Conservation (phyloP, 805 yeast genomes). For the Cyberlindnera japonica region DNA sequence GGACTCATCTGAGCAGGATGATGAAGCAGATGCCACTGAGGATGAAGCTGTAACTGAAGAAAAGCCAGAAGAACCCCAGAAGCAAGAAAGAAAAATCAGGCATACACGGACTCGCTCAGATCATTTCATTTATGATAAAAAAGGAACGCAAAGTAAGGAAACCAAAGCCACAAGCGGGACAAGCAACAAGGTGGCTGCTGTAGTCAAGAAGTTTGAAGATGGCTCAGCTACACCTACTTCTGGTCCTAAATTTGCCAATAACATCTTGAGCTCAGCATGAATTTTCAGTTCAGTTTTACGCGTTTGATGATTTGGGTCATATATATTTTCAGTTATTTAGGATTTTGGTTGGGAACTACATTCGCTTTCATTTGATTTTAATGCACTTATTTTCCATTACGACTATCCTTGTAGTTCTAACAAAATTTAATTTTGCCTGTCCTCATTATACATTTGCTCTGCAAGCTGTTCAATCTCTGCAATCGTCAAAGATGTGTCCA, state of each 20-base stretch:
- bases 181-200: conserved; percentile 3
- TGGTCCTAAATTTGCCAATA: conserved; percentile 27
- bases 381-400: neutral
- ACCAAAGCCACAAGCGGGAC: neutral
- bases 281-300: neutral
- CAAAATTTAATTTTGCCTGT: too few relatives aligned
- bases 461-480: conserved; percentile 58
- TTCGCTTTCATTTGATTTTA: neutral
- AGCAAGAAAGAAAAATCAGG: conserved; percentile 10
- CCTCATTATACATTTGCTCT: conserved; percentile 39
- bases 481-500: conserved; percentile 42
- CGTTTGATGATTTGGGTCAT: too few relatives aligned
- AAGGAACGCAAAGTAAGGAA: neutral
- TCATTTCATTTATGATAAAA: conserved; percentile 10
- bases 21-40: conserved; percentile 18
- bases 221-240: conserved; percentile 10
- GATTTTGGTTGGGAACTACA: neutral
- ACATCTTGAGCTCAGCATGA: conserved; percentile 22
- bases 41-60: conserved; percentile 10
- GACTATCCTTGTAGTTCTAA: too few relatives aligned
- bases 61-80: neutral
- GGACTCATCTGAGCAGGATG: conserved; percentile 20
- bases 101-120: conserved; percentile 25
- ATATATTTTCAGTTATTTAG: too few relatives aligned
- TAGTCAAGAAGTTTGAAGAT: conserved; percentile 12